A percentile compares a stretch with the other conserved stretches of the same genome.
These are phyloP conservation scores for Cucurbita maxima DNA, from an alignment of 306 rosid species.

Conservation along the genomic window DNA sequence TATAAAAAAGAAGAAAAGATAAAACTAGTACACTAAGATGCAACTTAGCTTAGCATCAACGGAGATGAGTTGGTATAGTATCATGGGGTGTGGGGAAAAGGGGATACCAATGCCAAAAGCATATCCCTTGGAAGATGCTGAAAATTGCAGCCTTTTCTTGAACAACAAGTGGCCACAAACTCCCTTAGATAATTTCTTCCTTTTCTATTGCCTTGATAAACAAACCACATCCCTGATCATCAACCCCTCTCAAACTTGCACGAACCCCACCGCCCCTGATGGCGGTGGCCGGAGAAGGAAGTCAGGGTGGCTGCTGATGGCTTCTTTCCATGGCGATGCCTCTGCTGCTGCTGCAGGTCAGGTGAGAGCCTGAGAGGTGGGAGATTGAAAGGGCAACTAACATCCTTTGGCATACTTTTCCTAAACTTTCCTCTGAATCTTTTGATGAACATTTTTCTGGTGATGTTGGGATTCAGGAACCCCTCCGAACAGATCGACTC, in stretches of 20 bases:
- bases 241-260: not conserved
- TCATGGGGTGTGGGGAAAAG: constrained; percentile 9
- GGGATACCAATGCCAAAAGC: constrained; percentile 5
- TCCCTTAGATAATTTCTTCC: constrained; percentile 2
- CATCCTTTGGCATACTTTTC: constrained; percentile 11
- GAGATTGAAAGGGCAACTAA: constrained; percentile 11
- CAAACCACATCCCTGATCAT: constrained; percentile 2
- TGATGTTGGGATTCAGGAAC: not conserved
- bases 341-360: not conserved
- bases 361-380: not conserved
- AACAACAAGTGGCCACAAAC: constrained; percentile 4
- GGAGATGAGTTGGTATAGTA: constrained; percentile 7
- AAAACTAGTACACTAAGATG: not conserved
- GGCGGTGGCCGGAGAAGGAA: constrained; percentile 1
- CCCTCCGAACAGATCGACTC: not conserved
- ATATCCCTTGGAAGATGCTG: constrained; percentile 10
- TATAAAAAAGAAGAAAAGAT: not conserved
- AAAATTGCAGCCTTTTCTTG: not conserved
- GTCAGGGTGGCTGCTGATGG: constrained; percentile 1
- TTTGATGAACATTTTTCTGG: not conserved
- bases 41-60: not conserved
- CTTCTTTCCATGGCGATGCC: not conserved
- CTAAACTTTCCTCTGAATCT: not conserved
- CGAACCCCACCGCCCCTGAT: not conserved
- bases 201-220: not conserved